Conservation (phyloP, 2,329 filamentous ascomycete species). For the Chrysosporium queenslandicum region DNA sequence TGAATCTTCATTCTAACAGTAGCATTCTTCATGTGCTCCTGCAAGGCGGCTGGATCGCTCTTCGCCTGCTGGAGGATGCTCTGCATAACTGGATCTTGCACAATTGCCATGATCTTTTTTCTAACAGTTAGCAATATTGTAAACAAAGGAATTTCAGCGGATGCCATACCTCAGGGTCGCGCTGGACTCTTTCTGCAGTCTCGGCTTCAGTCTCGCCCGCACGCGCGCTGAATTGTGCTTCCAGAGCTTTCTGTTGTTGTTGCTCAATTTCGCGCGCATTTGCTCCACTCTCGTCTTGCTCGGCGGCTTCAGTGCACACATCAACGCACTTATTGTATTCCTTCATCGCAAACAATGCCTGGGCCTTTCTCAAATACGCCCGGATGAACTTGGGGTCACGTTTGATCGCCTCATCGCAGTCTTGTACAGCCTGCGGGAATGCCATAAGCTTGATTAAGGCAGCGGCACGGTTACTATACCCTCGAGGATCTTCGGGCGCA, state of each 20-base stretch:
- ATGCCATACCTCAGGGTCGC: conserved; percentile 76
- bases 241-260: conserved; percentile 84
- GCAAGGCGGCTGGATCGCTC: conserved; percentile 77
- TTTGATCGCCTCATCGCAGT: conserved; percentile 86
- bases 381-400: conserved; percentile 86
- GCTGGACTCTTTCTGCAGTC: conserved; percentile 80
- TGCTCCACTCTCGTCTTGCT: conserved; percentile 67
- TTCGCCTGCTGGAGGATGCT: conserved; percentile 94
- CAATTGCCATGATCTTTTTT: conserved; percentile 80
- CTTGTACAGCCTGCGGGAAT: conserved; percentile 84
- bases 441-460: conserved; percentile 95
- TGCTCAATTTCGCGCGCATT: conserved; percentile 86
- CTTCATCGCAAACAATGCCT: conserved; percentile 93
- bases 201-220: conserved; percentile 95
- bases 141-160: no score
- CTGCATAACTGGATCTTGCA: conserved; percentile 97
- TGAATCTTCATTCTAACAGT: conserved; percentile 79
- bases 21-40: conserved; percentile 95
- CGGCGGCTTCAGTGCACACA: conserved; percentile 68
- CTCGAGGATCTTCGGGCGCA: conserved; percentile 79
- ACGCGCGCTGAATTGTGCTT: conserved; percentile 78
- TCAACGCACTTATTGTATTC: conserved; percentile 95
- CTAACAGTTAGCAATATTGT: no score
- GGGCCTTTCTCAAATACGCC: conserved; percentile 91
- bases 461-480: conserved; percentile 94